Percentiles rank a stretch among this genome's conserved stretches.
These are phyloP conservation scores for Calophaca sinica DNA, from an alignment of 306 rosid genomes.

Conservation along the genomic window DNA sequence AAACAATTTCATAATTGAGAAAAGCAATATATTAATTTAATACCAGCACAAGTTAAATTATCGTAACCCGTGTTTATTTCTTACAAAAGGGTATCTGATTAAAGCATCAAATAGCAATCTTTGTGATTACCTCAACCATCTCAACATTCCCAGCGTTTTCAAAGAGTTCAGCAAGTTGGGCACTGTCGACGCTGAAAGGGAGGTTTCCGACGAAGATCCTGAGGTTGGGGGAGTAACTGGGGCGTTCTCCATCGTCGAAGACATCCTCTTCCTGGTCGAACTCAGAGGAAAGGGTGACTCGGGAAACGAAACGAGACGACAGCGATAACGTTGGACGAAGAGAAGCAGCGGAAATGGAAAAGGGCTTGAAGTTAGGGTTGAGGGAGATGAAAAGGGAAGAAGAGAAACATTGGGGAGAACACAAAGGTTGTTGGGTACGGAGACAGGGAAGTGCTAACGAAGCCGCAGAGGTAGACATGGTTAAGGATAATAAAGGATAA, in stretches of 20 bases:
- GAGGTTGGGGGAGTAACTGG: conserved; percentile 59
- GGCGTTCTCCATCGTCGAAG: conserved; percentile 47
- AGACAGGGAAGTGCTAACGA: conserved; percentile 67
- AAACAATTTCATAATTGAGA: not conserved
- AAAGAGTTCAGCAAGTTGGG: conserved; percentile 84
- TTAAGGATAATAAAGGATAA: conserved; percentile 52
- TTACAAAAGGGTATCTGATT: not conserved
- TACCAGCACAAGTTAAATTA: not conserved
- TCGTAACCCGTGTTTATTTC: not conserved
- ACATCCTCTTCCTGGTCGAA: conserved; percentile 76
- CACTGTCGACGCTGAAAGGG: conserved; percentile 83
- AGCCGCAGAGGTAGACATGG: conserved; percentile 80
- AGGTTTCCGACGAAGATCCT: conserved; percentile 89
- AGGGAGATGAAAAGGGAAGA: conserved; percentile 50
- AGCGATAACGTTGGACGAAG: conserved; percentile 39
- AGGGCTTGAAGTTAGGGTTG: conserved; percentile 44
- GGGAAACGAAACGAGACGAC: conserved; percentile 59
- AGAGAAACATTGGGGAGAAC: conserved; percentile 47
- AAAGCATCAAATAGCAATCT: conserved; percentile 1
- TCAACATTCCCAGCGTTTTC: conserved; percentile 79
- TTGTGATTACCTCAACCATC: conserved; percentile 78
- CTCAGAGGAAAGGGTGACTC: conserved; percentile 71
- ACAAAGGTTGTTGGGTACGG: conserved; percentile 49
- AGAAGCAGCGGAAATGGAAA: conserved; percentile 64
- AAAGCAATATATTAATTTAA: too few relatives aligned